Evolutionary conservation across 225 moss, liverwort and hornwort genomes (phyloP).

Genomic region (Straminergon stramineum): DNA sequence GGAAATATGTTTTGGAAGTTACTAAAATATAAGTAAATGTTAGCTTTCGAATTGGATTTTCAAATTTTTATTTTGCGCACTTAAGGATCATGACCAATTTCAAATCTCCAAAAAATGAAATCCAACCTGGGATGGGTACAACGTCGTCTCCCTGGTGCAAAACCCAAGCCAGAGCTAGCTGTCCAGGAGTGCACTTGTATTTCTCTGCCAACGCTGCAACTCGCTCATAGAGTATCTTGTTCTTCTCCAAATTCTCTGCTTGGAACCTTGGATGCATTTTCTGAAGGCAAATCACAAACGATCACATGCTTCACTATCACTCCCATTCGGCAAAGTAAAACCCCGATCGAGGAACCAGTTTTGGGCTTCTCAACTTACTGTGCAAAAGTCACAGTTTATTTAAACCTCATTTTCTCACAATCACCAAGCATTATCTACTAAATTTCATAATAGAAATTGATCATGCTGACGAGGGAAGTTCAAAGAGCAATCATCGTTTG

Average conservation of each 20-base stretch:
- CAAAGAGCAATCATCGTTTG: neutral
- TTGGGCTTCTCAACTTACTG: neutral
- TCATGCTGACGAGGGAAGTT: neutral
- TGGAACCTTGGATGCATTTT: neutral
- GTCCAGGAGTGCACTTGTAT: neutral
- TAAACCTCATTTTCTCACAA: neutral
- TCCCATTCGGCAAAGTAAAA: neutral
- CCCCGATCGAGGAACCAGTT: too few species aligned
- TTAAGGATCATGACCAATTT: neutral
- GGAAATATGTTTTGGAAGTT: neutral
- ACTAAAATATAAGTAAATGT: neutral
- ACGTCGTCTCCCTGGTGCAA: neutral
- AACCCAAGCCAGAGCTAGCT: slow-evolving; percentile 8
- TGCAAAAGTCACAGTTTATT: too few species aligned
- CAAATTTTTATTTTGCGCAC: neutral
- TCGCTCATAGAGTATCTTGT: neutral
- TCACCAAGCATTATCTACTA: too few species aligned
- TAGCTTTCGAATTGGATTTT: neutral
- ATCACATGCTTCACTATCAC: neutral
- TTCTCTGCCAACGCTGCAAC: neutral
- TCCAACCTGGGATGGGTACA: neutral
- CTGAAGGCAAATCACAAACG: neutral
- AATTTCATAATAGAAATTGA: neutral
- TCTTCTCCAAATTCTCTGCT: slow-evolving; percentile 9
- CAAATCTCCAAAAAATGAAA: neutral